Evolutionary conservation across 208 protist genomes (phyloP).

Genomic region (Trypanosoma theileri): DNA sequence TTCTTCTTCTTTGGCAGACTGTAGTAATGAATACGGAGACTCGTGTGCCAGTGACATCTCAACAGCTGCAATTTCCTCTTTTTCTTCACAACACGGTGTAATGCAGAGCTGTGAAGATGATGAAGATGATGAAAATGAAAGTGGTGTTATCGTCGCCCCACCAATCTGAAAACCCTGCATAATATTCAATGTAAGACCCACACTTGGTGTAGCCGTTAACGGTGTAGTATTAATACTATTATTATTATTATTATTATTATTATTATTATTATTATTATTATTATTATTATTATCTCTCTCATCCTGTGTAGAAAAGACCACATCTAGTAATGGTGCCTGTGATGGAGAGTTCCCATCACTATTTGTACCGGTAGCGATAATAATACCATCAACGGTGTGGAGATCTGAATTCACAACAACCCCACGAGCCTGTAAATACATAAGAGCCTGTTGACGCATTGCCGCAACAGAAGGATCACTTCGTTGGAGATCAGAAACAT

Average conservation of each 20-base stretch:
- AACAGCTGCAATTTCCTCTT: not conserved
- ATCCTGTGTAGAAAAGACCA: no score
- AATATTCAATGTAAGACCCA: constrained; percentile 5
- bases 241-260: no score
- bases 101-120: constrained; percentile 1
- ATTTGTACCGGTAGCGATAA: no score
- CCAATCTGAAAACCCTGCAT: constrained; percentile 16
- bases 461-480: constrained; percentile 37
- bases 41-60: not conserved
- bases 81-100: not conserved
- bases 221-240: no score
- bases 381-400: no score
- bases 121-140: constrained; percentile 2
- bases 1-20: not conserved
- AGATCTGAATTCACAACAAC: no score
- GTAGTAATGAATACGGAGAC: not conserved
- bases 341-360: no score
- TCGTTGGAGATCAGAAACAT: not conserved
- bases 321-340: no score
- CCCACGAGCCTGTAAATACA: constrained; percentile 8
- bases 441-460: constrained; percentile 42
- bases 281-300: no score
- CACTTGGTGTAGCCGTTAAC: no score
- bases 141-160: not conserved
- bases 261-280: no score